Percentiles rank a stretch among this genome's conserved stretches.
Evolutionary conservation across 768 basidiomycete genomes (phyloP).

Genomic region (Macrolepiota fuliginosa): DNA sequence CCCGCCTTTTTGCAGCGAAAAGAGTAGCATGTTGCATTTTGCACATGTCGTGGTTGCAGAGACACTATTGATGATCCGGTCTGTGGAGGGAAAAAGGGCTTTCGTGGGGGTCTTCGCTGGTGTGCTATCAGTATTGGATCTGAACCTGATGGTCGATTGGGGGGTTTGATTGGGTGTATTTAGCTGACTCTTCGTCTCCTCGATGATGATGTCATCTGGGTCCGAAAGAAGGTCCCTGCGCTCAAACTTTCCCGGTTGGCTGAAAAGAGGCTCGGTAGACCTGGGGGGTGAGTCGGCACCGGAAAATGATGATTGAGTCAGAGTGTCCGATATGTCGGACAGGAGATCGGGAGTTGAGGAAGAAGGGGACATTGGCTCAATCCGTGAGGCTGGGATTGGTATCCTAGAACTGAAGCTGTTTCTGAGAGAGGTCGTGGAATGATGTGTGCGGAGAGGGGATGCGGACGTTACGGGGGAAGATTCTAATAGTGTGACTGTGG

Average conservation of each 20-base stretch:
- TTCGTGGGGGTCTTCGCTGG: constrained; percentile 28
- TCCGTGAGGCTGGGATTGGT: neutral
- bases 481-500: constrained; percentile 6
- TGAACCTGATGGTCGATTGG: constrained; percentile 16
- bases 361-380: constrained; percentile 7
- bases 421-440: constrained; percentile 21
- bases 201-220: constrained; percentile 24
- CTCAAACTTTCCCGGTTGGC: constrained; percentile 19
- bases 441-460: constrained; percentile 15
- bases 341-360: constrained; percentile 52
- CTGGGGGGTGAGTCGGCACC: constrained; percentile 53
- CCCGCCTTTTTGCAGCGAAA: constrained; percentile 54
- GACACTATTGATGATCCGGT: constrained; percentile 16
- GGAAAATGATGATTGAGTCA: constrained; percentile 48
- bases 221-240: constrained; percentile 26
- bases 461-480: constrained; percentile 17
- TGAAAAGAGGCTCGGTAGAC: constrained; percentile 18
- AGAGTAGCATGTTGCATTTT: constrained; percentile 57
- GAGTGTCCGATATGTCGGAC: constrained; percentile 57
- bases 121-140: constrained; percentile 18
- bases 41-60: constrained; percentile 49
- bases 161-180: constrained; percentile 33
- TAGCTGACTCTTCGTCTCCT: constrained; percentile 30
- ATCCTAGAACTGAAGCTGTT: constrained; percentile 10
- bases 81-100: constrained; percentile 8